phyloP scores from a whole-genome alignment of 192 early-diverging fungal genomes.

The Thoreauomyces humboldtii region DNA sequence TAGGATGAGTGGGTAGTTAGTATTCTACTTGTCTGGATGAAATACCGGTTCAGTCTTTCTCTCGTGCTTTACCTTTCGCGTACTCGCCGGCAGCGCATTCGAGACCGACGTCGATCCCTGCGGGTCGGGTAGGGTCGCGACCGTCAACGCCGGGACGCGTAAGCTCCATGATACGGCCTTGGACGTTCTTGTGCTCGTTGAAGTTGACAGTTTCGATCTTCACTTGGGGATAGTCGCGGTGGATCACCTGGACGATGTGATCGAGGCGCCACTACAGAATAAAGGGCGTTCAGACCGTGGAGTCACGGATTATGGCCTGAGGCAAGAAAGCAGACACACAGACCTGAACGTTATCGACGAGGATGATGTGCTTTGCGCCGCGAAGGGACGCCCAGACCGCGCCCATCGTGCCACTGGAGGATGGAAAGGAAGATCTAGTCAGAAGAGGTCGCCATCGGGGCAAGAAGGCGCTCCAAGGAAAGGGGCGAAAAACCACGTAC shows the following conservation, averaged over 20 bases:
- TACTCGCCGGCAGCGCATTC: constrained; percentile 51
- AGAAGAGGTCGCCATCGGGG: neutral
- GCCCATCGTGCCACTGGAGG: constrained; percentile 30
- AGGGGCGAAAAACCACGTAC: neutral
- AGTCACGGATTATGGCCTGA: no score
- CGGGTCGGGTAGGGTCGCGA: constrained; percentile 26
- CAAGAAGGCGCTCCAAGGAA: no score
- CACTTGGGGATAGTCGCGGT: neutral
- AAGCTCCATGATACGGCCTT: constrained; percentile 26
- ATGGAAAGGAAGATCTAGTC: neutral
- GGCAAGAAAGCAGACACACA: neutral
- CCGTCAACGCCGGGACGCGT: constrained; percentile 41
- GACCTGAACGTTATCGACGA: constrained; percentile 5
- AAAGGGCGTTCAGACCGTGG: no score
- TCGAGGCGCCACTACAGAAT: constrained; percentile 2
- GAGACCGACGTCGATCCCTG: constrained; percentile 45
- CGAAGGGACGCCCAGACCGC: neutral
- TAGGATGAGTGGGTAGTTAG: no score
- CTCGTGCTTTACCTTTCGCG: no score
- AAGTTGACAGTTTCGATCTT: constrained; percentile 9
- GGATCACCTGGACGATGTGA: constrained; percentile 4
- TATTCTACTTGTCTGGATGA: no score
- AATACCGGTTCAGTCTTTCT: no score
- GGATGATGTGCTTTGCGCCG: constrained; percentile 5
- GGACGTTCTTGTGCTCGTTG: constrained; percentile 10